phyloP scores from a whole-genome alignment of 768 basidiomycete genomes.

The Sporobolomyces pararoseus region DNA sequence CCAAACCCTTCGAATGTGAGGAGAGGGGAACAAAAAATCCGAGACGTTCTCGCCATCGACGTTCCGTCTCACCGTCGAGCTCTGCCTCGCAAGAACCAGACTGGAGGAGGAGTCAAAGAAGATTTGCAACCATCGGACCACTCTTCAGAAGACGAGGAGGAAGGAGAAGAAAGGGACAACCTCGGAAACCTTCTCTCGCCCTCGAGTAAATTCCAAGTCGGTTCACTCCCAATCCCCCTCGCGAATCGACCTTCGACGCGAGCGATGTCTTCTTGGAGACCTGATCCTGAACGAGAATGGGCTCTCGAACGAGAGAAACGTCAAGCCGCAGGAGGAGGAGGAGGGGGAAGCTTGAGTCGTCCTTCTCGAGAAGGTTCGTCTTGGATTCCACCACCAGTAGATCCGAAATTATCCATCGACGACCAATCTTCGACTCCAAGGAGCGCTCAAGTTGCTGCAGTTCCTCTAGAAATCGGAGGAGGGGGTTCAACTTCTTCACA shows the following conservation, averaged over 20 bases:
- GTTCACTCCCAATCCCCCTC: conserved; percentile 33
- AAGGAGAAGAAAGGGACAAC: neutral
- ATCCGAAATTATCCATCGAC: neutral
- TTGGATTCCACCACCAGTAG: neutral
- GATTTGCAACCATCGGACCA: neutral
- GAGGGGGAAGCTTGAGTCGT: neutral
- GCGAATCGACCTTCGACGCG: conserved; percentile 1
- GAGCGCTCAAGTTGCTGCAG: neutral
- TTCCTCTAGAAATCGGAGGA: conserved; percentile 21
- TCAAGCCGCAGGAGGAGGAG: neutral
- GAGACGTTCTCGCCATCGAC: conserved; percentile 38
- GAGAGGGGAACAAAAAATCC: conserved; percentile 32
- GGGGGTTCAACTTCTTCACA: conserved; percentile 7
- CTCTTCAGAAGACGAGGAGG: neutral
- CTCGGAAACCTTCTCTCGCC: neutral
- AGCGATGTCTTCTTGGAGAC: conserved; percentile 26
- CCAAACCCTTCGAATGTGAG: conserved; percentile 14
- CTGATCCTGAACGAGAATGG: conserved; percentile 34
- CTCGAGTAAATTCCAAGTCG: conserved; percentile 24
- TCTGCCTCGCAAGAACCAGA: neutral
- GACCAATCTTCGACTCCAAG: neutral
- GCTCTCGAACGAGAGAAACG: conserved; percentile 19
- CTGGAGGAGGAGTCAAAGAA: neutral
- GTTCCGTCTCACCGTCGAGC: conserved; percentile 30
- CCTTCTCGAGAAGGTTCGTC: conserved; percentile 1